phyloP scores from a whole-genome alignment of 257 asterid genomes.

The Cordia subcordata region DNA sequence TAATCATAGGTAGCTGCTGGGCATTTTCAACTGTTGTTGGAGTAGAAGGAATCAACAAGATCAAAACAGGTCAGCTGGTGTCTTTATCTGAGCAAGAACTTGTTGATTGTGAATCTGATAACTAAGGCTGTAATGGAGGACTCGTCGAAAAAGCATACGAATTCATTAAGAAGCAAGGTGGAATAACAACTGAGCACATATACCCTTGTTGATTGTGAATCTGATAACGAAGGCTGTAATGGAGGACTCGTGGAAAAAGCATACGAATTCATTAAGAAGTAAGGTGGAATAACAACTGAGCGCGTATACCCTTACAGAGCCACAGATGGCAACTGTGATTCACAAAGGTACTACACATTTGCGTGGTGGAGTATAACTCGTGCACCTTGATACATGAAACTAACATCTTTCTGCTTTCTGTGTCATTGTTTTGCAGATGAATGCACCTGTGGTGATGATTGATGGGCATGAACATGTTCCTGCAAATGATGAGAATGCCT shows the following conservation, averaged over 20 bases:
- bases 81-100: slow-evolving; percentile 87
- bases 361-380: background rate
- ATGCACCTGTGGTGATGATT: slow-evolving; percentile 65
- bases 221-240: slow-evolving; percentile 71
- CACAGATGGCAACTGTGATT: slow-evolving; percentile 51
- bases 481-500: slow-evolving; percentile 57
- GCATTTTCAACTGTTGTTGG: slow-evolving; percentile 91
- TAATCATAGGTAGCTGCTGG: slow-evolving; percentile 78
- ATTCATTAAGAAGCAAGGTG: slow-evolving; percentile 67
- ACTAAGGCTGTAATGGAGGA: slow-evolving; percentile 84
- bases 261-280: slow-evolving; percentile 58
- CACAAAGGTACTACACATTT: slow-evolving; percentile 45
- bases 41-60: slow-evolving; percentile 81
- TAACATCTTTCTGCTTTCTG: background rate
- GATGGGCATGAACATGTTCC: slow-evolving; percentile 85
- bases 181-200: slow-evolving; percentile 52
- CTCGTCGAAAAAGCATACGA: slow-evolving; percentile 73
- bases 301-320: slow-evolving; percentile 65
- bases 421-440: slow-evolving; percentile 37
- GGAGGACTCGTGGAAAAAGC: slow-evolving; percentile 89
- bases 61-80: slow-evolving; percentile 56
- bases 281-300: slow-evolving; percentile 76
- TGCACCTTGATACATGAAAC: background rate
- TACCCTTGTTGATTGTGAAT: slow-evolving; percentile 91
- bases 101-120: slow-evolving; percentile 74